phyloP scores from a whole-genome alignment of 2,329 filamentous ascomycete species.

The Sordariomycetes sp. region DNA sequence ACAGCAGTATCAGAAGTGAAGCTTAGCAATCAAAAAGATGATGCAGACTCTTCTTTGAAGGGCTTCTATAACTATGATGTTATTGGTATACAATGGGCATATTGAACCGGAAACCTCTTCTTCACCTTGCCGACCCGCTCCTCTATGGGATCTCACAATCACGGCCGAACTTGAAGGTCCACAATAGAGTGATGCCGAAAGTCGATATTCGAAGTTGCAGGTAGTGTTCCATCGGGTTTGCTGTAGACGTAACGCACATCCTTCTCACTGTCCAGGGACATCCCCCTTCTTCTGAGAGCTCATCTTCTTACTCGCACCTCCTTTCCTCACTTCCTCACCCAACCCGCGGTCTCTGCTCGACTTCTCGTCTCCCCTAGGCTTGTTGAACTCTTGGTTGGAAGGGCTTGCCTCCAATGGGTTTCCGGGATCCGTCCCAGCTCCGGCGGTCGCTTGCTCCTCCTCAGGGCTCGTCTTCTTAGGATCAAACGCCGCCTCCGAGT shows the following conservation, averaged over 20 bases:
- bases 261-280: background rate
- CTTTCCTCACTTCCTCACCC: constrained; percentile 22
- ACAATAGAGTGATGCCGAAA: too few species aligned
- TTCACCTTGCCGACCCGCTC: too few species aligned
- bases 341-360: constrained; percentile 19
- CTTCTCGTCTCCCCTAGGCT: constrained; percentile 25
- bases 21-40: too few species aligned
- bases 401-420: constrained; percentile 31
- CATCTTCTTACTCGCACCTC: constrained; percentile 20
- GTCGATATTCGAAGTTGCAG: too few species aligned
- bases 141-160: too few species aligned
- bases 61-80: too few species aligned
- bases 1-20: too few species aligned
- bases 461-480: constrained; percentile 60
- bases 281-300: constrained; percentile 20
- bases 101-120: too few species aligned
- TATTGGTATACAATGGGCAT: too few species aligned
- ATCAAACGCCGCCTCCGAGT: constrained; percentile 58
- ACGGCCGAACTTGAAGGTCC: too few species aligned
- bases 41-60: too few species aligned
- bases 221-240: too few species aligned
- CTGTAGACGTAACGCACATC: background rate
- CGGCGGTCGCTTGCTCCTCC: constrained; percentile 35
- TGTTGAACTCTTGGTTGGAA: constrained; percentile 33
- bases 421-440: constrained; percentile 15